Conservation (phyloP, 2,329 filamentous ascomycete genomes). For the Colletotrichum melonis region DNA sequence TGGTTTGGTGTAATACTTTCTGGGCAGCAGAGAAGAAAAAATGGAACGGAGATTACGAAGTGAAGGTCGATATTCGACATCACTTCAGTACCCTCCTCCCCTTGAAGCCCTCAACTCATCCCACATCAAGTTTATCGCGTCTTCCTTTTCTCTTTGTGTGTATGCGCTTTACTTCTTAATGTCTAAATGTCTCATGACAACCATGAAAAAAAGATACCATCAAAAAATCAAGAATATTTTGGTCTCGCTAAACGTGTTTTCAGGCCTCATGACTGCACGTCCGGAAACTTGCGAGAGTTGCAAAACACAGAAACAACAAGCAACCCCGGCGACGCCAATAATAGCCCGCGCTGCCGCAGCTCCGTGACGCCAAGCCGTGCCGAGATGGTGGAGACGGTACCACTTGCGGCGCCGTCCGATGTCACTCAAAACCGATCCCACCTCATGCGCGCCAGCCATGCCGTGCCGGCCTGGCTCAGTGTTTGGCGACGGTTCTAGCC, state of each 20-base stretch:
- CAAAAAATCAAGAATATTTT: not conserved
- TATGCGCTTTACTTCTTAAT: not conserved
- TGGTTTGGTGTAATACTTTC: constrained; percentile 7
- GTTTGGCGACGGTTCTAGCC: not conserved
- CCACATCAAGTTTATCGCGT: too few relatives aligned
- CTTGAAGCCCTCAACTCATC: not conserved
- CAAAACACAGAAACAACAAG: not conserved
- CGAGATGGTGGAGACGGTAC: constrained; percentile 28
- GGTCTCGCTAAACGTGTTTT: too few relatives aligned
- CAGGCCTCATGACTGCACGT: not conserved
- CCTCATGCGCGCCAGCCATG: constrained; percentile 5
- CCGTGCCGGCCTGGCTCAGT: too few relatives aligned
- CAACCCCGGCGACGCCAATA: constrained; percentile 5
- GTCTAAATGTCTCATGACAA: not conserved
- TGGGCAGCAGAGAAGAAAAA: not conserved
- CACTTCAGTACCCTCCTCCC: not conserved
- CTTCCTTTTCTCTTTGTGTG: not conserved
- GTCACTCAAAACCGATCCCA: constrained; percentile 6
- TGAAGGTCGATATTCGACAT: not conserved
- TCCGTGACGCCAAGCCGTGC: constrained; percentile 34
- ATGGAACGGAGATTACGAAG: not conserved
- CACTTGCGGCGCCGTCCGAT: constrained; percentile 27
- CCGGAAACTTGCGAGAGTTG: not conserved
- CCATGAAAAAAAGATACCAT: not conserved
- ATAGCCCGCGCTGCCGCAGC: constrained; percentile 30